Conservation (phyloP, 805 yeast species). For the Saccharomyces kudriavzevii region DNA sequence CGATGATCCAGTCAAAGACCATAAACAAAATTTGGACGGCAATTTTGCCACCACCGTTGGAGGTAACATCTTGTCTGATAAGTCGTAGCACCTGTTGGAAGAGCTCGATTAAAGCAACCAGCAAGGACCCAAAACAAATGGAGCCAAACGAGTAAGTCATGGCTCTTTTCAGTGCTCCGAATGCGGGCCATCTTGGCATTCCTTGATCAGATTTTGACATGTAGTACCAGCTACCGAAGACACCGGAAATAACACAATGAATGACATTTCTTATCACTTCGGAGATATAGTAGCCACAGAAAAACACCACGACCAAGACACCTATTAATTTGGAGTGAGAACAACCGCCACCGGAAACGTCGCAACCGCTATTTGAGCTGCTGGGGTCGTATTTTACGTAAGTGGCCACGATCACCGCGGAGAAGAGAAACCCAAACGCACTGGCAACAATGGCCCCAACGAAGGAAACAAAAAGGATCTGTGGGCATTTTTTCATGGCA, state of each 20-base stretch:
- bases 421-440: constrained; percentile 57
- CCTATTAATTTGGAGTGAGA: constrained; percentile 58
- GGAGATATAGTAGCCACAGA: constrained; percentile 75
- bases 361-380: constrained; percentile 44
- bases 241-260: constrained; percentile 74
- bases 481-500: constrained; percentile 66
- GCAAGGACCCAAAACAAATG: constrained; percentile 74
- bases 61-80: constrained; percentile 36
- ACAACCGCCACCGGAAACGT: constrained; percentile 44
- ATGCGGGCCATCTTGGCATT: constrained; percentile 70
- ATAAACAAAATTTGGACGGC: constrained; percentile 45
- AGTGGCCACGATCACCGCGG: constrained; percentile 61
- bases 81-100: constrained; percentile 47
- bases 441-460: constrained; percentile 54
- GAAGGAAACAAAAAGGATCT: constrained; percentile 52
- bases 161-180: constrained; percentile 73
- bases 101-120: constrained; percentile 65
- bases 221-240: constrained; percentile 89
- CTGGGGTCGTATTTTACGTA: constrained; percentile 70
- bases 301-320: constrained; percentile 60
- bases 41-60: constrained; percentile 45
- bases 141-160: constrained; percentile 84
- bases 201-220: constrained; percentile 67
- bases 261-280: constrained; percentile 76
- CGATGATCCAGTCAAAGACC: constrained; percentile 50